Conservation (phyloP, 306 rosid genomes). For the Begonia masoniana region DNA sequence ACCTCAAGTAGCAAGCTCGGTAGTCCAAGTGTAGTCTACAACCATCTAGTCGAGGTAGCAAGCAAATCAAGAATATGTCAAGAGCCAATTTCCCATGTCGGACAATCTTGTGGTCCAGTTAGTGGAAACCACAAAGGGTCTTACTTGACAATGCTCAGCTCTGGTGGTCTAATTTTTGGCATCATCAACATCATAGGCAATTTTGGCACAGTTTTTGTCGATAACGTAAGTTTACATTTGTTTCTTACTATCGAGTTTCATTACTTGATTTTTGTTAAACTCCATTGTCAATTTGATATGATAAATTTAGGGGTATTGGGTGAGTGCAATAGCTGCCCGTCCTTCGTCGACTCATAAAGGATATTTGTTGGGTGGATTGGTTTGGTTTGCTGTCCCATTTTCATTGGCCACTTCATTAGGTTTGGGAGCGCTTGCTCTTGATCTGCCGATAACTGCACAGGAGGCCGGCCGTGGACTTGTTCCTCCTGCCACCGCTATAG, state of each 20-base stretch:
- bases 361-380: conserved; percentile 86
- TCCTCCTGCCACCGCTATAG: conserved; percentile 93
- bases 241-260: background rate
- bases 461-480: conserved; percentile 87
- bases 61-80: conserved; percentile 66
- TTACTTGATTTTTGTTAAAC: background rate
- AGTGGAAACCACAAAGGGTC: conserved; percentile 75
- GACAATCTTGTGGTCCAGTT: conserved; percentile 95
- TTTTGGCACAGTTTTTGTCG: conserved; percentile 92
- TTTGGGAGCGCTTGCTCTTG: conserved; percentile 89
- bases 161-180: conserved; percentile 85
- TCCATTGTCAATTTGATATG: conserved; percentile 8
- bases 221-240: conserved; percentile 46
- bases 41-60: conserved; percentile 54
- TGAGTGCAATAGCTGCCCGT: conserved; percentile 90
- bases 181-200: conserved; percentile 79
- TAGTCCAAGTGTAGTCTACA: conserved; percentile 53
- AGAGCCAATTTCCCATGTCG: conserved; percentile 65
- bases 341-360: conserved; percentile 97
- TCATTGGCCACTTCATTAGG: conserved; percentile 88
- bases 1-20: conserved; percentile 73
- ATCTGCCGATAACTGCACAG: conserved; percentile 54
- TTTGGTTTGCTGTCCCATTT: conserved; percentile 98
- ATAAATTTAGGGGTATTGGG: conserved; percentile 75
- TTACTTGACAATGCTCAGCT: conserved; percentile 78